A percentile compares a stretch with the other conserved stretches of the same genome.
phyloP scores from a whole-genome alignment of 805 yeast genomes.

The Pichia rugopelliculosa region DNA sequence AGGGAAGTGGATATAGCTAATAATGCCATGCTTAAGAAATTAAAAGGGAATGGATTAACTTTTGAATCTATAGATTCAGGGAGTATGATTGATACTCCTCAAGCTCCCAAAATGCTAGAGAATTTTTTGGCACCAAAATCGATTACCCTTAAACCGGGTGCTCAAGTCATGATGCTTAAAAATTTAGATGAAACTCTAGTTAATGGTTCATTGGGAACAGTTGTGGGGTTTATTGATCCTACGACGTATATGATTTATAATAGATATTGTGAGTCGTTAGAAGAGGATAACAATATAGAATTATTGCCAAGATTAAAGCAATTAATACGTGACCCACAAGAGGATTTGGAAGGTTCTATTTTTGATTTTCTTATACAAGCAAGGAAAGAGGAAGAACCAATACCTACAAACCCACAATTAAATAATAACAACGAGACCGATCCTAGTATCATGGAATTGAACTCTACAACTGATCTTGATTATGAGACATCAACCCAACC shows the following conservation, averaged over 20 bases:
- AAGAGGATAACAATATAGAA: conserved; percentile 7
- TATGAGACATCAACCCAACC: background rate
- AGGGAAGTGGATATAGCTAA: conserved; percentile 67
- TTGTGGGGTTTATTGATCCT: conserved; percentile 39
- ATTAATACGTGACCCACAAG: background rate
- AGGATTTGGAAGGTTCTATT: conserved; percentile 1
- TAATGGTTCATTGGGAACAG: conserved; percentile 71
- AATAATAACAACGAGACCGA: background rate
- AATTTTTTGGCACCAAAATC: conserved; percentile 57
- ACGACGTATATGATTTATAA: conserved; percentile 31
- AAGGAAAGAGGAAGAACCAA: background rate
- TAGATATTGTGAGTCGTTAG: conserved; percentile 14
- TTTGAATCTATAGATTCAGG: conserved; percentile 56
- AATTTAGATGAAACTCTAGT: conserved; percentile 66
- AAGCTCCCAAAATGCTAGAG: conserved; percentile 38
- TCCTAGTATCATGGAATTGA: background rate
- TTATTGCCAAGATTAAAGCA: background rate
- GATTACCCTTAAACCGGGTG: conserved; percentile 55
- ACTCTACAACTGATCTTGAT: background rate
- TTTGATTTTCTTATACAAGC: conserved; percentile 5
- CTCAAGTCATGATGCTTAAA: conserved; percentile 79
- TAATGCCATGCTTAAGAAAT: conserved; percentile 35
- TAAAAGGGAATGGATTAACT: conserved; percentile 37
- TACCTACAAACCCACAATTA: background rate
- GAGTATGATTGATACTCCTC: conserved; percentile 30